Conservation (phyloP, 163 green algal genomes). For the Botryococcus braunii region DNA sequence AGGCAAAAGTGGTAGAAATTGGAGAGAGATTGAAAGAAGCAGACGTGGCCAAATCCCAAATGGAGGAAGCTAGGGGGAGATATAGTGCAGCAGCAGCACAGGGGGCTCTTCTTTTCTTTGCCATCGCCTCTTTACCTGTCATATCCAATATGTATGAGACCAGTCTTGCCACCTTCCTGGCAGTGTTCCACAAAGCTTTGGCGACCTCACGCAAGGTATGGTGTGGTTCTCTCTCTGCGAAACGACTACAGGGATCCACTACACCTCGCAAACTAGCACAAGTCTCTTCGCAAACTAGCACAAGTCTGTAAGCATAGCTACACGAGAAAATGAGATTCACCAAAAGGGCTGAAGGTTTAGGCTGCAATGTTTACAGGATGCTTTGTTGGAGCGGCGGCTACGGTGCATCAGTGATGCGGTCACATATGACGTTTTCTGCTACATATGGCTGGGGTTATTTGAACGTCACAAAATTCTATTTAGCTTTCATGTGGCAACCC, state of each 20-base stretch:
- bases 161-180: conserved; percentile 66
- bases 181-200: conserved; percentile 70
- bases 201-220: conserved; percentile 45
- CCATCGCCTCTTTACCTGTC: conserved; percentile 49
- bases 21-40: conserved; percentile 57
- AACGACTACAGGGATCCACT: too few species aligned
- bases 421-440: conserved; percentile 76
- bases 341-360: too few species aligned
- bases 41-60: conserved; percentile 52
- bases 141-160: conserved; percentile 89
- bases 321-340: too few species aligned
- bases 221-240: too few species aligned
- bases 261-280: too few species aligned
- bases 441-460: conserved; percentile 80
- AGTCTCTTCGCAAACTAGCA: too few species aligned
- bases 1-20: conserved; percentile 73
- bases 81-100: conserved; percentile 67
- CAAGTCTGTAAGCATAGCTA: too few species aligned
- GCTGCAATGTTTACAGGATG: too few species aligned
- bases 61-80: conserved; percentile 56
- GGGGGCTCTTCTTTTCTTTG: conserved; percentile 80
- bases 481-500: conserved; percentile 54
- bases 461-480: conserved; percentile 89
- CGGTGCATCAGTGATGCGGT: conserved; percentile 70
- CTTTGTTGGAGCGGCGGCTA: conserved; percentile 63